Evolutionary conservation across 345 rosid genomes (phyloP), one percentile per base, ranked within the genome.

Genomic region (Melaleuca alternifolia): DNA sequence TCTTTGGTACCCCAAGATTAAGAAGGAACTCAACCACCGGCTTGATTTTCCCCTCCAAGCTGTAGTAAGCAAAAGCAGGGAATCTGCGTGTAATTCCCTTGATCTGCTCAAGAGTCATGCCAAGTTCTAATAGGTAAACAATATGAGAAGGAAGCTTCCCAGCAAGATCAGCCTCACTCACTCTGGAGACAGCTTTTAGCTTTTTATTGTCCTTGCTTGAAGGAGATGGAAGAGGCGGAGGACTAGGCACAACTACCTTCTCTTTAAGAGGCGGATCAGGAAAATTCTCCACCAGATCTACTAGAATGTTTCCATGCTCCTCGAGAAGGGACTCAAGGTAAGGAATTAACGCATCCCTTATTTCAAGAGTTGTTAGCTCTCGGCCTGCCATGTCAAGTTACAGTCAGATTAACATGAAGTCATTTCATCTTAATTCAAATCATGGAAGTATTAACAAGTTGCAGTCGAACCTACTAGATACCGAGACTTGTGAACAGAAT

Each of bases 401-500:
- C 61, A 65, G 82, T 85, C 65, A 26, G 50, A 50, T 75, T 76
- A 50, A 41, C 41, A n/a, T 75, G 48, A 51, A 28, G n/a, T 20
- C 37, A 20, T 48, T 16, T 41, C 41, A 46, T 83, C 37, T 30
- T 51, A 52, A 30, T 46, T 62, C 26, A 51, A 52, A 11, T 50
- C 37, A 53, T 26, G 14, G 82, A 50, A 54, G 18, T 41, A 76
- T 54, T 76, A 82, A 87, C 26, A 87, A 77, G 84, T 83, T 54
- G 94, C 87, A 89, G 88, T 88, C 97, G 92, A 94, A 95, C 99
- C 99, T 92, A 95, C 98, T 89, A 95, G 99, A 92, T 96, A 95
- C 83, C 98, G 93, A 71, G 98, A 89, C 91, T 93, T 94, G 89
- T 95, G 93, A 90, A 95, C 79, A 46, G 95, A 92, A 90, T 96